Evolutionary conservation across 768 basidiomycete genomes (phyloP), one percentile per base, ranked within the genome.

Genomic region (Rubroboletus pulcherrimus): DNA sequence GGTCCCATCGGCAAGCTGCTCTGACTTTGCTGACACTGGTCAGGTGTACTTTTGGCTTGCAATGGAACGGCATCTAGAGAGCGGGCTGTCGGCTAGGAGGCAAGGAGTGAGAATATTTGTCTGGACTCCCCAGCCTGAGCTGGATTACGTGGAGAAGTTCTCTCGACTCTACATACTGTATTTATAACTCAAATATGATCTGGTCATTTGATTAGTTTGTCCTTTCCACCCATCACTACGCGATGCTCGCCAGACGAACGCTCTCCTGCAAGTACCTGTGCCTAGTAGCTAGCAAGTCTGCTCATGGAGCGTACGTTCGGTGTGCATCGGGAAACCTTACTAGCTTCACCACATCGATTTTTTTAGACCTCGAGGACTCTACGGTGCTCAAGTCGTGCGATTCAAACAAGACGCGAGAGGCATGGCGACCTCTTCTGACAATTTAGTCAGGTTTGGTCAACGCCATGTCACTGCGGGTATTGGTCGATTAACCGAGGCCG

Each of bases 391-490:
- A 35, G 15, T 35, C 12, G 21, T 19, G 15, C 40, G 14, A 19
- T 29, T 42, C 49, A 40, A 24, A 48, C 55, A 31, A 37, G 31
- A 53, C 26, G 39, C 45, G 14, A 65, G 65, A 45, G 40, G 53
- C 37, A 59, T 73, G 24, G 43, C 63, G 12, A 69, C 66, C 48
- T 60, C 61, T 31, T 55, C 63, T 37, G 59, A 64, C 17, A 34
- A 57, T 31, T 47, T 73, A 21, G 69, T 71, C n/a, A 51, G 34
- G 26, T 73, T 79, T 55, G 78, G 78, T 44, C 69, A 75, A 59
- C 67, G 72, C 49, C 76, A 79, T 64, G 78, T 79, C 57, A 76
- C 78, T 10, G 71, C 72, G 48, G 78, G 78, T n/a, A 65, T 79
- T 21, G 73, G 69, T 9, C 67, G 78, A 24, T 56, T 73, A 15